Conservation (phyloP, 2,329 filamentous ascomycete genomes). For the Fusarium agapanthi region DNA sequence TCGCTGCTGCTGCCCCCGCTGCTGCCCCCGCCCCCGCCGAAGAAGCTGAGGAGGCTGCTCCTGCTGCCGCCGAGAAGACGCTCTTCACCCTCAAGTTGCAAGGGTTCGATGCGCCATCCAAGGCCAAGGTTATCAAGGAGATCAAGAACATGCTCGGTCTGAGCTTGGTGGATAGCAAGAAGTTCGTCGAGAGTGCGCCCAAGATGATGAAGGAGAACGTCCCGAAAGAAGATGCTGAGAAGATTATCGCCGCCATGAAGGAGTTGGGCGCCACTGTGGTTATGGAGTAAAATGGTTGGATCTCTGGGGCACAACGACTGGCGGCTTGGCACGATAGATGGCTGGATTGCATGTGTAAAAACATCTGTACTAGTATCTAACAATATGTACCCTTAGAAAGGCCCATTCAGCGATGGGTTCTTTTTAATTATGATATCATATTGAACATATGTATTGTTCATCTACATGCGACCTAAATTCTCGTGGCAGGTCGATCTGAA, state of each 20-base stretch:
- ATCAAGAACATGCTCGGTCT: conserved; percentile 95
- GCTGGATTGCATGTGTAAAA: conserved; percentile 52
- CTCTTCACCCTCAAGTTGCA: conserved; percentile 96
- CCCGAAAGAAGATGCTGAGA: conserved; percentile 98
- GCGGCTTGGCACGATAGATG: conserved; percentile 46
- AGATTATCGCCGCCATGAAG: conserved; percentile 96
- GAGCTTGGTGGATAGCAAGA: conserved; percentile 99
- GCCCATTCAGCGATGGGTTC: conserved; percentile 21
- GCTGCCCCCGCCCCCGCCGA: conserved; percentile 70
- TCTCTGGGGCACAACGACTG: conserved; percentile 26
- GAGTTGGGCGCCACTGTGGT: conserved; percentile 85
- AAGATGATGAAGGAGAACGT: conserved; percentile 99
- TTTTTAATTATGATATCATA: conserved; percentile 29
- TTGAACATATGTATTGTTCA: conserved; percentile 1
- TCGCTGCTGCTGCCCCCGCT: conserved; percentile 74
- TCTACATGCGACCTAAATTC: background rate
- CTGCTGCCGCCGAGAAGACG: conserved; percentile 92
- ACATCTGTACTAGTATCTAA: conserved; percentile 51
- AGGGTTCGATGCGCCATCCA: conserved; percentile 85
- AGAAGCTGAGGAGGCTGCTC: conserved; percentile 88
- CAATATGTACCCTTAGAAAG: conserved; percentile 39
- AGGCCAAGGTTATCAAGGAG: conserved; percentile 99
- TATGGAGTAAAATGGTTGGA: conserved; percentile 76
- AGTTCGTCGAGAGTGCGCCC: conserved; percentile 97
- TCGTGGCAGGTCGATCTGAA: conserved; percentile 1